Conservation (phyloP, 2,329 filamentous ascomycete species). For the Penicillium sp. region DNA sequence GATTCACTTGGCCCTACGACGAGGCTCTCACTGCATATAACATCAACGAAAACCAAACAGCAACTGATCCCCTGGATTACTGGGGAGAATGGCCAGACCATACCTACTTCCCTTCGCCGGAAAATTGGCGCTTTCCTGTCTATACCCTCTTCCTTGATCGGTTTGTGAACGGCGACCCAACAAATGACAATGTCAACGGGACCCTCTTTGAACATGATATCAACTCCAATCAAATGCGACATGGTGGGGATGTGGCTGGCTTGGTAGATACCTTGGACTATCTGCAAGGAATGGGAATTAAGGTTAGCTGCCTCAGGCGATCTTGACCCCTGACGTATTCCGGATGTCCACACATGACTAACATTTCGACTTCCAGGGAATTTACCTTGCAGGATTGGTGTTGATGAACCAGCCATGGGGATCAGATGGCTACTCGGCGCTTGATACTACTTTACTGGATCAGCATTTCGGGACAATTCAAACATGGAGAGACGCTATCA, state of each 20-base stretch:
- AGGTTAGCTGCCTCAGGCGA: slow-evolving; percentile 36
- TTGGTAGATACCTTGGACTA: slow-evolving; percentile 61
- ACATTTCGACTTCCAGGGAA: slow-evolving; percentile 39
- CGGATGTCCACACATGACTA: background rate
- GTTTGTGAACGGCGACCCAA: slow-evolving; percentile 62
- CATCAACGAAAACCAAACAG: slow-evolving; percentile 57
- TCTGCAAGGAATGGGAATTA: slow-evolving; percentile 61
- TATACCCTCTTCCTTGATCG: slow-evolving; percentile 63
- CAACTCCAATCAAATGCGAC: slow-evolving; percentile 59
- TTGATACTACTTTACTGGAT: slow-evolving; percentile 62
- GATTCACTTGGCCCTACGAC: slow-evolving; percentile 47
- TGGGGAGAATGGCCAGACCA: slow-evolving; percentile 55
- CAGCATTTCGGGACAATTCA: slow-evolving; percentile 59
- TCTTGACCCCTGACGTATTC: background rate
- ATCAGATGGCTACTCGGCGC: slow-evolving; percentile 56
- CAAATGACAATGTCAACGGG: slow-evolving; percentile 60
- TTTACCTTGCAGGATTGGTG: slow-evolving; percentile 62
- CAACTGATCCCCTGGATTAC: slow-evolving; percentile 57
- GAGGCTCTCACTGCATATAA: slow-evolving; percentile 54
- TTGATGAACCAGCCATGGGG: slow-evolving; percentile 64
- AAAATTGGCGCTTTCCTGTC: slow-evolving; percentile 63
- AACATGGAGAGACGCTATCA: slow-evolving; percentile 55
- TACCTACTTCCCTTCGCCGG: slow-evolving; percentile 52
- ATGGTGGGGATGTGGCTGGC: slow-evolving; percentile 59
- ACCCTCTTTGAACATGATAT: slow-evolving; percentile 60